phyloP scores from a whole-genome alignment of 164 flowering plant genomes.

The Protea cynaroides region DNA sequence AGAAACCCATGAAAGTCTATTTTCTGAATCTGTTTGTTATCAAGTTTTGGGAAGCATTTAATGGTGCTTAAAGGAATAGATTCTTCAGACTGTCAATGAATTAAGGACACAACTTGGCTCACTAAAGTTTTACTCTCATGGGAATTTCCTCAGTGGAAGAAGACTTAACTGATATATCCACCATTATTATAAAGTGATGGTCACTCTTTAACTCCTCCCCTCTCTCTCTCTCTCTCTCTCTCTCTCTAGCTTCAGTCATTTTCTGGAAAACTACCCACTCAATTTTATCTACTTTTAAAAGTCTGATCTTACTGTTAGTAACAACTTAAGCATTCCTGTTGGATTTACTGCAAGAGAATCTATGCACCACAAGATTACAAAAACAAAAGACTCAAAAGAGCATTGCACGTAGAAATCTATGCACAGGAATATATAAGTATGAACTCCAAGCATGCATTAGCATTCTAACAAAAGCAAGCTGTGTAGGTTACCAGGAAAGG shows the following conservation, averaged over 20 bases:
- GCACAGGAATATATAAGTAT: not conserved
- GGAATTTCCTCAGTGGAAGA: not conserved
- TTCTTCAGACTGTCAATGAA: not conserved
- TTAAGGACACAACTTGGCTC: not conserved
- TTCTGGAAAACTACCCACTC: not conserved
- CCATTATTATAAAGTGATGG: too few relatives aligned
- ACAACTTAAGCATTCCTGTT: too few relatives aligned
- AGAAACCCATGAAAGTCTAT: not conserved
- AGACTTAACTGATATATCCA: too few relatives aligned
- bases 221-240: slow-evolving; percentile 2
- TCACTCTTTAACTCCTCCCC: not conserved
- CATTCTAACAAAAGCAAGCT: not conserved
- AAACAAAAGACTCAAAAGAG: not conserved
- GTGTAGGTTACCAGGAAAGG: slow-evolving; percentile 82
- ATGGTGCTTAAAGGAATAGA: not conserved
- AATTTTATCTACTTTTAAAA: not conserved
- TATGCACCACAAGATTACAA: not conserved
- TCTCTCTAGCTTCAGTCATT: not conserved
- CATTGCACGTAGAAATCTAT: not conserved
- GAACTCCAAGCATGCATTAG: not conserved
- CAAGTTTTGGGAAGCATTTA: slow-evolving; percentile 3
- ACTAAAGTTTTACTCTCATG: not conserved
- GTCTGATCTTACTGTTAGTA: not conserved
- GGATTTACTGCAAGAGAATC: not conserved
- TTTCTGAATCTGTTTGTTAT: slow-evolving; percentile 7